Evolutionary conservation across 139 green algal species (phyloP).

Genomic region (Chlorella vulgaris): DNA sequence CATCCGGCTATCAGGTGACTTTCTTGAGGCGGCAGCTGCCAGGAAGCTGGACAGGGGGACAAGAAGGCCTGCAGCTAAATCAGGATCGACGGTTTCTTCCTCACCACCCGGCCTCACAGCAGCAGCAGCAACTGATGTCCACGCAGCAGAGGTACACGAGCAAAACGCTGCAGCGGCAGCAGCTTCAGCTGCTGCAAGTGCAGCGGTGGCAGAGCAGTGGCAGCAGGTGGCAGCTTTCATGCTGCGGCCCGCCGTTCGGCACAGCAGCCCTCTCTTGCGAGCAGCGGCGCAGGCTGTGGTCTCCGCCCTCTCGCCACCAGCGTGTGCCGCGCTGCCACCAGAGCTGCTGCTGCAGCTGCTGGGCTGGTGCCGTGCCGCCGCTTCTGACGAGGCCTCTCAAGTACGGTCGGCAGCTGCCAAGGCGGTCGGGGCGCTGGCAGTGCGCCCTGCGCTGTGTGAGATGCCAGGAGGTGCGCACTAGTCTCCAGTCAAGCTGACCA

Average conservation of each 20-base stretch:
- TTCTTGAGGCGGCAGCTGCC: neutral
- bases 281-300: constrained; percentile 36
- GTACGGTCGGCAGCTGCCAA: constrained; percentile 50
- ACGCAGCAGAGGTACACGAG: neutral
- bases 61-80: too few species aligned
- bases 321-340: constrained; percentile 33
- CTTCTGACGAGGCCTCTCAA: constrained; percentile 38
- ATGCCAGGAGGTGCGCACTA: neutral
- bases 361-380: neutral
- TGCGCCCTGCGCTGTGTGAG: neutral
- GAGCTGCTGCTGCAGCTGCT: constrained; percentile 18
- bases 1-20: constrained; percentile 27
- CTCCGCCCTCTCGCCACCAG: constrained; percentile 4
- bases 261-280: constrained; percentile 54
- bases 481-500: neutral
- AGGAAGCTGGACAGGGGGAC: neutral
- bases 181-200: neutral
- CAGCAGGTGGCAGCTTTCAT: constrained; percentile 27
- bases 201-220: constrained; percentile 33
- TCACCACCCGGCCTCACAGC: neutral
- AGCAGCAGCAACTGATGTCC: neutral
- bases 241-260: constrained; percentile 25
- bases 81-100: too few species aligned
- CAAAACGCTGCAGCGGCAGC: constrained; percentile 34
- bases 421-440: constrained; percentile 9